These are phyloP conservation scores for Boeremia exigua DNA, from an alignment of 2,329 filamentous ascomycete species.

Conservation along the genomic window DNA sequence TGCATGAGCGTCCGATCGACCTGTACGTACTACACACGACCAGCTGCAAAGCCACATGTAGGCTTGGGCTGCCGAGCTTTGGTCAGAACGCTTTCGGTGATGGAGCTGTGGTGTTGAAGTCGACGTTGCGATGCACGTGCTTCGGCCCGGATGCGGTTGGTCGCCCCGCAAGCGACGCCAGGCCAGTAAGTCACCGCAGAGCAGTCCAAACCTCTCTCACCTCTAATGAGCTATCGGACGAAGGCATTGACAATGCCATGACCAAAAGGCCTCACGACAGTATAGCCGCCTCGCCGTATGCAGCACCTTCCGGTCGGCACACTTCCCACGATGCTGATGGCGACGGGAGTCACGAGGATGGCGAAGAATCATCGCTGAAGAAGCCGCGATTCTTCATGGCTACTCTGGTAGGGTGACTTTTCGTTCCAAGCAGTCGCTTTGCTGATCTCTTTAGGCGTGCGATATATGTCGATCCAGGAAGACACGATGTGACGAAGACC, in stretches of 20 bases:
- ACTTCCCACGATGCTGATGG: conserved; percentile 30
- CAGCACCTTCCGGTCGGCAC: conserved; percentile 22
- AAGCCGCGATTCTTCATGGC: conserved; percentile 47
- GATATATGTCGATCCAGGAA: conserved; percentile 61
- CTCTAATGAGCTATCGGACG: conserved; percentile 1
- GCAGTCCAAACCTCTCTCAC: background rate
- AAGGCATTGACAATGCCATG: conserved; percentile 38
- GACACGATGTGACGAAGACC: conserved; percentile 62
- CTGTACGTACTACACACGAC: background rate
- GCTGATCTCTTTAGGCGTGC: conserved; percentile 53
- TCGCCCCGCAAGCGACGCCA: conserved; percentile 7
- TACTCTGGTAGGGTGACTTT: conserved; percentile 31
- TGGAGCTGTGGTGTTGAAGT: background rate
- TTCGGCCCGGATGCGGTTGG: background rate
- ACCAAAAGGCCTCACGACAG: conserved; percentile 42
- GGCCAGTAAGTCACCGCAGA: conserved; percentile 2
- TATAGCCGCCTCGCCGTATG: conserved; percentile 27
- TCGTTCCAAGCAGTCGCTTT: background rate
- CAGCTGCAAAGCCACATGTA: background rate
- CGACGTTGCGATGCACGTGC: background rate
- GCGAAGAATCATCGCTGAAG: conserved; percentile 37
- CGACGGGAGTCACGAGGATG: conserved; percentile 31
- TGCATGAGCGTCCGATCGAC: background rate
- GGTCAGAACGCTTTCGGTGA: background rate
- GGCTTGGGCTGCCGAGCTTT: background rate